Evolutionary conservation across 176 grass and related monocot genomes (phyloP), one percentile per base, ranked within the genome.

Genomic region (Aegilops sharonensis): DNA sequence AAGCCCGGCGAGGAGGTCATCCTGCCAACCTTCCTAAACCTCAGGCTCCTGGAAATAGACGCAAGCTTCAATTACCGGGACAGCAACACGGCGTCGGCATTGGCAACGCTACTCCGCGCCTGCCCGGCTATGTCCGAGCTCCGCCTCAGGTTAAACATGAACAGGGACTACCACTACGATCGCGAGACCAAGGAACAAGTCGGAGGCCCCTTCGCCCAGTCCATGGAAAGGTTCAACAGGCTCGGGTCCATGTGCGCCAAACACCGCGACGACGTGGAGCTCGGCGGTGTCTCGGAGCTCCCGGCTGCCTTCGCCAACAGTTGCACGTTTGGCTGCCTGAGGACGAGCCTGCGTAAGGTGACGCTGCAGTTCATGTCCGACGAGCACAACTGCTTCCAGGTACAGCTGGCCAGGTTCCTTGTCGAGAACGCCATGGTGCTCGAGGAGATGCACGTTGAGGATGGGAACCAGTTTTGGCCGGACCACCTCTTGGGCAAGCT

Each of bases 351-450:
- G 48, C 48, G 30, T 9, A 78, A 78, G 75, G 75, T 78, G 18
- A 59, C 30, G 1, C 4, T 78, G 29, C 27, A 59, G 30, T 78
- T 59, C 17, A 59, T 34, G 50, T 30, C 27, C 50, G 59, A 34
- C 4, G 17, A 78, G 17, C 1, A 11, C 17, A 59, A 78, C 48
- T 78, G 75, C 48, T 78, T 78, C 18, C 48, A 57, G 50, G 50
- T 34, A 0, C 75, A 78, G 5, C 50, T 78, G 5, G 50, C 75
- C 10, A 78, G n/a, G 75, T 78, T 78, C 18, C 75, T 57, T 2
- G 75, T 35, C 18, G 75, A 78, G 75, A 78, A 78, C 2, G 48
- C 75, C 75, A 78, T 78, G 50, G 24, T 18, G 15, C 72, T 50
- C 43, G 72, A 50, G 24, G 42, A 76, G 43, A 78, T 78, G 75